phyloP scores from a whole-genome alignment of 768 basidiomycete genomes.

The Lactarius sp. region DNA sequence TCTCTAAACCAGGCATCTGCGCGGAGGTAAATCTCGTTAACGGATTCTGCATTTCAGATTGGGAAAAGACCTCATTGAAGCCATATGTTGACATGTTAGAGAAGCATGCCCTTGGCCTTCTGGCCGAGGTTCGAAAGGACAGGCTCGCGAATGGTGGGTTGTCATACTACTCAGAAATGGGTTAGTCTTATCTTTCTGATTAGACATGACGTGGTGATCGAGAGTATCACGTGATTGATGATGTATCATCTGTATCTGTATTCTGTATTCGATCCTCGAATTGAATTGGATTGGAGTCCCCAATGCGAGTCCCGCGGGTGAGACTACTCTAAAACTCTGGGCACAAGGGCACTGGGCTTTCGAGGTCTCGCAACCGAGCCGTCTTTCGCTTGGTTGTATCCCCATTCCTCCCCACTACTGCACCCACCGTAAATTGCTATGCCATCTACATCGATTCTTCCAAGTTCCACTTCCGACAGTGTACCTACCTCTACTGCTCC shows the following conservation, averaged over 20 bases:
- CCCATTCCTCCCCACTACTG: not conserved
- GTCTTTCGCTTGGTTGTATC: not conserved
- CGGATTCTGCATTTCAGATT: constrained; percentile 42
- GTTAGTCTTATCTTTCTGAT: not conserved
- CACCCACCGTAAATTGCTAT: not conserved
- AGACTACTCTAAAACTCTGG: not conserved
- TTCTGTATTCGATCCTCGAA: not conserved
- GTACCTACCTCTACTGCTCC: not conserved
- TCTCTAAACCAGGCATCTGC: not conserved
- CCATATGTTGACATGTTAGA: constrained; percentile 90
- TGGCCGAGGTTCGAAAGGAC: constrained; percentile 50
- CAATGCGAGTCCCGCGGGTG: not conserved
- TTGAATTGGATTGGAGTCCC: not conserved
- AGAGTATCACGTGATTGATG: not conserved
- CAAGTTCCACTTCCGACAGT: not conserved
- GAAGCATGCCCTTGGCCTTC: constrained; percentile 53
- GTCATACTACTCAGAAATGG: not conserved
- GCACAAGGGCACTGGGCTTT: not conserved
- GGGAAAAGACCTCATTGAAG: constrained; percentile 82
- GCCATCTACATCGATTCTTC: not conserved
- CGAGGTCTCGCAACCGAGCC: not conserved
- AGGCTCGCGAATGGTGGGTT: constrained; percentile 43
- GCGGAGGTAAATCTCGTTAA: not conserved
- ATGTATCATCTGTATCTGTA: not conserved
- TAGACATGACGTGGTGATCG: constrained; percentile 24